Evolutionary conservation across 1,284 basidiomycete species (phyloP), one percentile per base, ranked within the genome.

Genomic region (Malassezia obtusa): DNA sequence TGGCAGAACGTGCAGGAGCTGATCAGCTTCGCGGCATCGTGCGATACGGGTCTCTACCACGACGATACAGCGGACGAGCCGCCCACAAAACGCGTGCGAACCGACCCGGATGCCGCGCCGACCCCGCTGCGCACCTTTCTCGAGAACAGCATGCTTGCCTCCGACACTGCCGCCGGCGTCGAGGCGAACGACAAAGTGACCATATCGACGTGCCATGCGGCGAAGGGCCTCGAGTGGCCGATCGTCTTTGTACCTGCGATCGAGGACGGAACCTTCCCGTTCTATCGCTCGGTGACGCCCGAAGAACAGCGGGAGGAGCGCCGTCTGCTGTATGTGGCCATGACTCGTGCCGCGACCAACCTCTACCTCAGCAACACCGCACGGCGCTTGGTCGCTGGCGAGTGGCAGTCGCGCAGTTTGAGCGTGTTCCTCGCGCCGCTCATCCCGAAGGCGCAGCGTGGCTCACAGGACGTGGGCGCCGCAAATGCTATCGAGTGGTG

Each of bases 151-250:
- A 86, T 86, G 81, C 76, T 92, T 15, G 85, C 86, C 0, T 89
- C 88, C 0, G 47, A 47, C 10, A 50, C 37, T 22, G 40, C 24
- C 14, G 40, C 40, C 15, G 40, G 40, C 30, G 40, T 43, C n/a
- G 30, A 43, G 24, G 40, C 14, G 5, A 26, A 37, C 3, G 58
- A 61, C 12, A 63, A 62, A 79, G 89, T 94, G 4, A 88, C 85
- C 0, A 83, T 92, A 38, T 81, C 85, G 0, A 92, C 89, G 0
- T 87, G 87, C 45, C 89, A 94, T 75, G 82, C 87, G 10, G 87
- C 89, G 0, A 94, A 94, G 74, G 89, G 89, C 0, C 78, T 92
- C 6, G 89, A 94, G 73, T 94, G 88, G 87, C 87, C 87, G 0
- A 85, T 87, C 4, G 85, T 88, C 1, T 83, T 88, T 60, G 76